These are phyloP conservation scores for Hyaloscypha bicolor DNA, from an alignment of 495 filamentous ascomycete species.

Conservation along the genomic window DNA sequence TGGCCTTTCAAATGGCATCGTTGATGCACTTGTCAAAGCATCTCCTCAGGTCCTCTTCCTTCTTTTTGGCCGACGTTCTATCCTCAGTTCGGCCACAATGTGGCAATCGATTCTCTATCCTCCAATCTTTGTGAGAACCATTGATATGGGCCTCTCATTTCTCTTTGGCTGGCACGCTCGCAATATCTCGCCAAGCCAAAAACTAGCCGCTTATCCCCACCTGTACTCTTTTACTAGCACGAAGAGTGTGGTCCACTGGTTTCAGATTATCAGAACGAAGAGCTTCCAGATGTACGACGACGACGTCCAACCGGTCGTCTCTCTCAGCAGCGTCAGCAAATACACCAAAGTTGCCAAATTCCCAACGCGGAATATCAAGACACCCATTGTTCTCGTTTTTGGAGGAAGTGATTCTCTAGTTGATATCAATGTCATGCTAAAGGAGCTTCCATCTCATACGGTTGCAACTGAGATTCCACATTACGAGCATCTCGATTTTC, in stretches of 20 bases:
- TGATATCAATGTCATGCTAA: conserved; percentile 91
- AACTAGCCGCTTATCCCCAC: conserved; percentile 95
- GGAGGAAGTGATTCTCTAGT: conserved; percentile 92
- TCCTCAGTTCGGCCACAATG: conserved; percentile 91
- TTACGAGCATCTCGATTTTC: conserved; percentile 95
- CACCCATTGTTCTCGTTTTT: conserved; percentile 90
- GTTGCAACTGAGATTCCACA: conserved; percentile 81
- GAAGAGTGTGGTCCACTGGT: conserved; percentile 97
- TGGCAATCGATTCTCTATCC: conserved; percentile 97
- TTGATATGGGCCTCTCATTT: conserved; percentile 78
- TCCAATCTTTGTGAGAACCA: conserved; percentile 86
- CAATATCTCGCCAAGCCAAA: conserved; percentile 87
- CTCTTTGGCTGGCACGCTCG: conserved; percentile 88
- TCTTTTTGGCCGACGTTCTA: conserved; percentile 91
- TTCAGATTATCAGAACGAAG: conserved; percentile 95
- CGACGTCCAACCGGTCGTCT: conserved; percentile 64
- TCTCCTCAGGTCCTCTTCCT: conserved; percentile 92
- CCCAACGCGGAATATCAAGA: conserved; percentile 95
- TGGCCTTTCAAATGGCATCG: conserved; percentile 83
- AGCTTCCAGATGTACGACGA: conserved; percentile 99
- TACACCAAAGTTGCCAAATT: conserved; percentile 90
- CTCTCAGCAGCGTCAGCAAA: conserved; percentile 46
- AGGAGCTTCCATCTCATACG: conserved; percentile 81
- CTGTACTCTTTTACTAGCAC: conserved; percentile 95
- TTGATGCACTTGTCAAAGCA: conserved; percentile 90